Evolutionary conservation across 2,329 filamentous ascomycete species (phyloP), one percentile per base, ranked within the genome.

Genomic region (Pseudocercospora musae): DNA sequence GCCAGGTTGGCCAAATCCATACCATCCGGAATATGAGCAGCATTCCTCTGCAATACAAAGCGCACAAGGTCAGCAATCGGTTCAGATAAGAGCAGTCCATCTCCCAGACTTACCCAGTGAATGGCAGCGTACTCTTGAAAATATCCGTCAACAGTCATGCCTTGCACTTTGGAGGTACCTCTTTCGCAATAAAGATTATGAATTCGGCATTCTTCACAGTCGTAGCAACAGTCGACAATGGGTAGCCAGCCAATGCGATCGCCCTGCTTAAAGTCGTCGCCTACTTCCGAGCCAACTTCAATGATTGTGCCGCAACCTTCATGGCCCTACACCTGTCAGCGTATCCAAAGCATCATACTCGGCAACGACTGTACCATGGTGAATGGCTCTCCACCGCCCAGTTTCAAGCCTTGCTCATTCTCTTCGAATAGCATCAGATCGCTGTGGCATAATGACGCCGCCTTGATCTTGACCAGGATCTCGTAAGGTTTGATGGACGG

Each of bases 371-470:
- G 2, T 58, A 62, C 64, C 65, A 67, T 67, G 11, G 65, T 67
- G 42, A 67, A 65, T 13, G 60, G 65, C 2, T 54, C 55, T 9
- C 29, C 62, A 21, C 62, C 50, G 3, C 65, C 65, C 1, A 67
- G 46, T 1, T 44, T 44, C 15, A 67, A 58, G 2, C 57, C 60
- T 46, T 61, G 58, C 7, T 67, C 65, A 25, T 67, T 67, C 13
- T 58, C 49, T 55, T 67, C 62, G 56, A 67, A 67, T 20, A 67
- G 58, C 65, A 67, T 67, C 40, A 67, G 55, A 31, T 67, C 65
- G 27, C 65, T 67, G 50, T 67, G 65, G 60, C 65, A 67, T 40
- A 67, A 29, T 11, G 65, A 67, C 10, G 65, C 65, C 5, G 65
- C 60, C 18, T 57, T 62, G 44, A 67, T 46, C 44, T 65, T 67